Percentiles rank a stretch among this genome's conserved stretches.
These are phyloP conservation scores for Austroboletus festivus DNA, from an alignment of 768 basidiomycete species.

Conservation along the genomic window DNA sequence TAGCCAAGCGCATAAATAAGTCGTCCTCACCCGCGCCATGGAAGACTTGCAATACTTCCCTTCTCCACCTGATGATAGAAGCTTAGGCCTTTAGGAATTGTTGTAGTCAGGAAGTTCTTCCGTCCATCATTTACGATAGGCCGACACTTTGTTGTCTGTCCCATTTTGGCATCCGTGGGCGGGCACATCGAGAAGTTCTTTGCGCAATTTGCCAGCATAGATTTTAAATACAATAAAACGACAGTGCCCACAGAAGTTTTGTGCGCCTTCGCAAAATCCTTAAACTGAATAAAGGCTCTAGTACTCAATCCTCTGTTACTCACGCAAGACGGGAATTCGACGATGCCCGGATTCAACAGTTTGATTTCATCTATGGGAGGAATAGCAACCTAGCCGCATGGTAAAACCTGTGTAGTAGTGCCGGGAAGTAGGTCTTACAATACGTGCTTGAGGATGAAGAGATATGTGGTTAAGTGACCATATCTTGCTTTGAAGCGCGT, in stretches of 20 bases:
- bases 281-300: neutral
- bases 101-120: too few relatives aligned
- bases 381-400: constrained; percentile 19
- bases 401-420: constrained; percentile 26
- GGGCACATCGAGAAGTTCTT: constrained; percentile 29
- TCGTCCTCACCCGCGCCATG: too few relatives aligned
- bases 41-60: too few relatives aligned
- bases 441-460: too few relatives aligned
- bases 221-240: constrained; percentile 13
- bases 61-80: too few relatives aligned
- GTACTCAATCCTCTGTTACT: neutral
- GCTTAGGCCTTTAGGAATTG: too few relatives aligned
- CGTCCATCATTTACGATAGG: too few relatives aligned
- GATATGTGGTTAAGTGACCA: neutral
- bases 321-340: constrained; percentile 10
- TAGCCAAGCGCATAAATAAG: too few relatives aligned
- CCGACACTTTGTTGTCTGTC: too few relatives aligned
- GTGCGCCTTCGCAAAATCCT: constrained; percentile 5
- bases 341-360: constrained; percentile 23
- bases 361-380: constrained; percentile 23
- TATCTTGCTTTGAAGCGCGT: constrained; percentile 14
- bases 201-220: constrained; percentile 11
- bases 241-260: constrained; percentile 22
- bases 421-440: constrained; percentile 8
- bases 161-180: too few relatives aligned